phyloP scores from a whole-genome alignment of 208 protist species.

The Herpetomonas tarakana region DNA sequence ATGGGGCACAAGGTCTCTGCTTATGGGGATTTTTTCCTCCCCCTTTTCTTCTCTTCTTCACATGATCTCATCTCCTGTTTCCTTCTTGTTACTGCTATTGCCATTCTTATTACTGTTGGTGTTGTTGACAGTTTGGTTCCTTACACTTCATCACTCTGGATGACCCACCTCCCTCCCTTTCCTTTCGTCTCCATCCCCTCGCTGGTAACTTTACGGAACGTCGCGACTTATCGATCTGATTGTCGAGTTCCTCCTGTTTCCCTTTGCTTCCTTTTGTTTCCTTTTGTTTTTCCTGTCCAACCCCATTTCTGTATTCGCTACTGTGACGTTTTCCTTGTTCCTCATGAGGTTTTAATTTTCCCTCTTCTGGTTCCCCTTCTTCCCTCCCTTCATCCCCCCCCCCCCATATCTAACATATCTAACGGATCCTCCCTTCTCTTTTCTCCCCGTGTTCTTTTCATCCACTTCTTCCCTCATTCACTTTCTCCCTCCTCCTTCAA shows the following conservation, averaged over 20 bases:
- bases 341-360: not conserved
- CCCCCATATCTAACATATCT: not conserved
- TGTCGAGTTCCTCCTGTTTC: not conserved
- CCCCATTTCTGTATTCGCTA: not conserved
- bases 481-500: too few relatives aligned
- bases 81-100: not conserved
- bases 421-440: slow-evolving; percentile 4
- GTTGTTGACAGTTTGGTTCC: not conserved
- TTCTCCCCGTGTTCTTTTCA: slow-evolving; percentile 2
- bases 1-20: too few relatives aligned
- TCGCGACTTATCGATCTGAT: too few relatives aligned
- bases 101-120: slow-evolving; percentile 1
- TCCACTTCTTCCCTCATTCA: slow-evolving; percentile 16
- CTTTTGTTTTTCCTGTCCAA: slow-evolving; percentile 2
- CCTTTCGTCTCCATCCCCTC: not conserved
- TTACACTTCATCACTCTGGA: not conserved
- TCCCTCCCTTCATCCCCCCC: not conserved
- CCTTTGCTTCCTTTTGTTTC: slow-evolving; percentile 4
- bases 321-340: not conserved
- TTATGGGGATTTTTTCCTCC: too few relatives aligned
- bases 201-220: too few relatives aligned
- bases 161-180: not conserved
- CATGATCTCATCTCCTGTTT: not conserved
- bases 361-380: not conserved
- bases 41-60: slow-evolving; percentile 1